Evolutionary conservation across 2,329 filamentous ascomycete genomes (phyloP), one percentile per base, ranked within the genome.

Genomic region (Epicoccum nigrum): DNA sequence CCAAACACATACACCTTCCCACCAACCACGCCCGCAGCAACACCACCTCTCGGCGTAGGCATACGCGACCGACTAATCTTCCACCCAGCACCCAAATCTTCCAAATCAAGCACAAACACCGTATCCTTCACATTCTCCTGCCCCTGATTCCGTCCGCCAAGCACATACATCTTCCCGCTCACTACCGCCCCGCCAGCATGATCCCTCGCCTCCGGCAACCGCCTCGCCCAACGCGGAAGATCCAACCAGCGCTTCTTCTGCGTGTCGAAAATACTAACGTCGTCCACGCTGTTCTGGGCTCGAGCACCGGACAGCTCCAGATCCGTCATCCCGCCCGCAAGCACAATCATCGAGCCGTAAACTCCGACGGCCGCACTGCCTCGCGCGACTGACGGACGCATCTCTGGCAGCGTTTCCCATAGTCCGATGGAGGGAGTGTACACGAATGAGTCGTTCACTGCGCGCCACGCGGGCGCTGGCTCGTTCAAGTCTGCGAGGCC

Each of bases 111-210:
- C 2, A 63, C 41, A 32, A 62, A 66, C 3, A 68, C 61, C 7
- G 58, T 63, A 11, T 59, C 57, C 13, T 57, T 55, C 9, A 59
- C 39, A 28, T 61, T 63, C 7, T 39, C 19, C 23, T 58, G 52
- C 2, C 56, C 58, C 4, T 30, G 17, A 9, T 57, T 33, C 7
- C 65, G 41, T 4, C 66, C 66, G 16, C 63, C 67, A 12, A 70
- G 35, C 13, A 69, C 57, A 38, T 63, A 69, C 35, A 69, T 55
- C 23, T 51, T 61, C n/a, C 32, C 20, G 1, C 47, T 56, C 8
- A 68, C 55, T 9, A 68, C 58, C 5, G 62, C 64, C 7, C 39
- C 62, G n/a, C 56, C 63, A 2, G 58, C 63, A 50, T 69, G 66
- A 32, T 70, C 58, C 25, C 66, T 15, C 1, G 28, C 45, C 33